Evolutionary conservation across 768 basidiomycete species (phyloP), one percentile per base, ranked within the genome.

Genomic region (Tylopilus rubrobrunneus): DNA sequence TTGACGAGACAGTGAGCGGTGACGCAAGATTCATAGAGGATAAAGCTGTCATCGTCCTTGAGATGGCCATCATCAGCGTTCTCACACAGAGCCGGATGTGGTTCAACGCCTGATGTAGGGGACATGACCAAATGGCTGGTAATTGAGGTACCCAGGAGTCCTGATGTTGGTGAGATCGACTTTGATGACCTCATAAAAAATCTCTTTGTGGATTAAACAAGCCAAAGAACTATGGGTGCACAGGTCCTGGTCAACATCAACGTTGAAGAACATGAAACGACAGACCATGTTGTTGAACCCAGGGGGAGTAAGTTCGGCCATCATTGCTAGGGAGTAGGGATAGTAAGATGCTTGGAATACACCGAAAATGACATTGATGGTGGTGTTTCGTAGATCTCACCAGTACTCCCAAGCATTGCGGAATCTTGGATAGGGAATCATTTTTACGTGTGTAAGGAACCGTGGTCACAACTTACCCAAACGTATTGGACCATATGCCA

Each of bases 361-460:
- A 11, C 89, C 89, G 59, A 86, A 89, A 2, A 91, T 69, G 47
- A 89, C 75, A 54, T 90, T 91, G 72, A 33, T 1, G 15, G 7
- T n/a, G 31, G 33, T 1, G 14, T 21, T 17, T 39, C 45, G 17
- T 25, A 44, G 15, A 52, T 63, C 72, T 48, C 60, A 85, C 89
- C 91, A 95, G 71, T 92, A 93, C 61, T 93, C 91, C 89, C 90
- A 92, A 15, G 62, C 78, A 55, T 90, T 87, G 64, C 90, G 89
- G 71, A 88, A 90, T 2, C 81, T 83, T 41, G 9, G n/a, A 21
- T 17, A 17, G 37, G 37, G n/a, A 19, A 45, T 23, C 5, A 3
- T 0, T 40, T 47, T 48, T 34, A 34, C 1, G 11, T 15, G 55
- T 21, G 11, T 21, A 63, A 7, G 86, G 86, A 31, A 7, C 37